These are phyloP conservation scores for Ceriops zippeliana DNA, from an alignment of 345 rosid genomes.

Conservation along the genomic window DNA sequence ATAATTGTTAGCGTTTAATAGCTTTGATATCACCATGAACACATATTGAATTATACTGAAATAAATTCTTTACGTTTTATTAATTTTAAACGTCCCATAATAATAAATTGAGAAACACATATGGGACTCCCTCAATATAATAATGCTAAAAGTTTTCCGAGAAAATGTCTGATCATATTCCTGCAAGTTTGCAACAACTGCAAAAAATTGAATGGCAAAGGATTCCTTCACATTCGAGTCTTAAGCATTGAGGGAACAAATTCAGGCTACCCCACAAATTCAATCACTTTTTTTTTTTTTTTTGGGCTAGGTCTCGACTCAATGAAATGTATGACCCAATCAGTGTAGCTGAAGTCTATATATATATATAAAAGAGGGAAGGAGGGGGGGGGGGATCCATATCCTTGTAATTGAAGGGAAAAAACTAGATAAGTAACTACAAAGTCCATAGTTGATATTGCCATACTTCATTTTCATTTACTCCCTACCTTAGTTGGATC, in stretches of 20 bases:
- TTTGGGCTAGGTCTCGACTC: neutral
- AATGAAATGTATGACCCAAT: neutral
- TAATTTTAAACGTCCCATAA: too few species aligned
- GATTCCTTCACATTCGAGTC: conserved; percentile 1
- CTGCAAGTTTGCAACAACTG: conserved; percentile 9
- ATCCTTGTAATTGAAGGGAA: neutral
- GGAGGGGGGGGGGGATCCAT: conserved; percentile 3
- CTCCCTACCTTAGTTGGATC: conserved; percentile 38
- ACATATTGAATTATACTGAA: too few species aligned
- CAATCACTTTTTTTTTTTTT: conserved; percentile 1
- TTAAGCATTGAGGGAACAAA: conserved; percentile 8
- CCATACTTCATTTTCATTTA: conserved; percentile 14
- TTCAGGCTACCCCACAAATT: neutral
- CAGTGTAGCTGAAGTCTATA: neutral
- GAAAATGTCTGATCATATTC: neutral
- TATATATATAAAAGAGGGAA: neutral
- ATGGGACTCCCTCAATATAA: neutral
- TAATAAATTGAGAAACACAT: too few species aligned
- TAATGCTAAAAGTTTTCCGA: neutral
- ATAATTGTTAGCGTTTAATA: too few species aligned
- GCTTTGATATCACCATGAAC: too few species aligned
- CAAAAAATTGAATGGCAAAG: neutral
- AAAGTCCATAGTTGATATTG: neutral
- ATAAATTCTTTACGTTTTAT: too few species aligned
- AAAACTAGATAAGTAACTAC: neutral